Percentiles rank a stretch among this genome's conserved stretches.
phyloP scores from a whole-genome alignment of 2,329 filamentous ascomycete genomes.

The Decorospora gaudefroyi region DNA sequence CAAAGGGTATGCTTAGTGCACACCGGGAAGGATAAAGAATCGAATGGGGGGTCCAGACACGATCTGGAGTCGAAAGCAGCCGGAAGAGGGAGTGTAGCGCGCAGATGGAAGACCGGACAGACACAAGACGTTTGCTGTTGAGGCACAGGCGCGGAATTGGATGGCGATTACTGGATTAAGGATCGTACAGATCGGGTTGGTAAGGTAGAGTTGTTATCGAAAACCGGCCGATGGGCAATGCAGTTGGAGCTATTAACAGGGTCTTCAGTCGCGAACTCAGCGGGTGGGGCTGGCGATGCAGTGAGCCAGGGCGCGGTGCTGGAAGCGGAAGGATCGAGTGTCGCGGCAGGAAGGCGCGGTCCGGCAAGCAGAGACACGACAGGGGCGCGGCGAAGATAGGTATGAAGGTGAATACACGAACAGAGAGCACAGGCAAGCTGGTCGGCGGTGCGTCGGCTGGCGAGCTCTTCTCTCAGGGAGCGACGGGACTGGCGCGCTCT shows the following conservation, averaged over 20 bases:
- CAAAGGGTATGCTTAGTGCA: constrained; percentile 34
- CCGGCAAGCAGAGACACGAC: constrained; percentile 5
- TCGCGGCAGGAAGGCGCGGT: constrained; percentile 22
- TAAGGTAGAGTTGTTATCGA: constrained; percentile 39
- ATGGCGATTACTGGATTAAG: constrained; percentile 49
- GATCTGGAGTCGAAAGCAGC: constrained; percentile 19
- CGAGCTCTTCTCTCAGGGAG: constrained; percentile 38
- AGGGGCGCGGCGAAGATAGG: constrained; percentile 22
- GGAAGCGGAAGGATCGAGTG: constrained; percentile 25
- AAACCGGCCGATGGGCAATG: constrained; percentile 47
- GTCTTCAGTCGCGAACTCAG: constrained; percentile 25
- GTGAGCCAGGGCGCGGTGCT: constrained; percentile 22
- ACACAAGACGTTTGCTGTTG: constrained; percentile 27
- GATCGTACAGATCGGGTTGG: constrained; percentile 44
- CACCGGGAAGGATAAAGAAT: constrained; percentile 41
- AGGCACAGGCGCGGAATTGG: constrained; percentile 28
- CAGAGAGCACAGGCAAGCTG: constrained; percentile 27
- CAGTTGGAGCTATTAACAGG: constrained; percentile 47
- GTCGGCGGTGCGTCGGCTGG: constrained; percentile 29
- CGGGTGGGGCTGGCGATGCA: constrained; percentile 5
- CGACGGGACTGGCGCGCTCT: constrained; percentile 47
- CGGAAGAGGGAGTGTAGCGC: constrained; percentile 30
- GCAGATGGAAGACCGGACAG: constrained; percentile 16
- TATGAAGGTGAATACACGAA: constrained; percentile 32
- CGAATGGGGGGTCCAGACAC: constrained; percentile 30